Conservation (phyloP, 257 asterid species). For the Rehmannia glutinosa region DNA sequence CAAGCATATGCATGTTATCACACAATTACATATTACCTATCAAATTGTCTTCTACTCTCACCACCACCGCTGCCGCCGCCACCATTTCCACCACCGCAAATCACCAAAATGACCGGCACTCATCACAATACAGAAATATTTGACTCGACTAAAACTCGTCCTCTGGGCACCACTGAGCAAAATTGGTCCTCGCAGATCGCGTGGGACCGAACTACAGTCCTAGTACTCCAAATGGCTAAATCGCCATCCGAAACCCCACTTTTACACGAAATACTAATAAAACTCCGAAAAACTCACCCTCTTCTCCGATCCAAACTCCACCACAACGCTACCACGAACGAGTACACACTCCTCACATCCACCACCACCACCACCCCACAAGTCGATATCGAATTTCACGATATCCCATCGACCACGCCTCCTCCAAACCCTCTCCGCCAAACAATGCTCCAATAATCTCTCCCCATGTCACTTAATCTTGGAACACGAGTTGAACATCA, state of each 20-base stretch:
- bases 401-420: conserved; percentile 29
- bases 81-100: neutral
- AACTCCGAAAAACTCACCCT: conserved; percentile 48
- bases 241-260: conserved; percentile 18
- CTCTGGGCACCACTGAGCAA: conserved; percentile 50
- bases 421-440: conserved; percentile 7
- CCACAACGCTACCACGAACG: conserved; percentile 37
- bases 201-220: conserved; percentile 64
- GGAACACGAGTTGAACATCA: conserved; percentile 54
- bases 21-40: no score
- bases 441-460: neutral
- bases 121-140: neutral
- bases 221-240: conserved; percentile 37
- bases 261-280: conserved; percentile 25
- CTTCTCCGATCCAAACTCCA: conserved; percentile 49
- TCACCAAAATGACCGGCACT: neutral
- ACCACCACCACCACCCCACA: conserved; percentile 15
- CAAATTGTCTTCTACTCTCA: no score
- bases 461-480: conserved; percentile 39
- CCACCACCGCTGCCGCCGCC: no score
- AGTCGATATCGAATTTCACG: conserved; percentile 24
- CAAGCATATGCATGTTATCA: no score
- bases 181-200: conserved; percentile 62
- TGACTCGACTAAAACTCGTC: conserved; percentile 2
- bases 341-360: conserved; percentile 36